Base-by-base conservation (phyloP, 768 basidiomycete species). In the Dacryopinax primogenitus region DNA sequence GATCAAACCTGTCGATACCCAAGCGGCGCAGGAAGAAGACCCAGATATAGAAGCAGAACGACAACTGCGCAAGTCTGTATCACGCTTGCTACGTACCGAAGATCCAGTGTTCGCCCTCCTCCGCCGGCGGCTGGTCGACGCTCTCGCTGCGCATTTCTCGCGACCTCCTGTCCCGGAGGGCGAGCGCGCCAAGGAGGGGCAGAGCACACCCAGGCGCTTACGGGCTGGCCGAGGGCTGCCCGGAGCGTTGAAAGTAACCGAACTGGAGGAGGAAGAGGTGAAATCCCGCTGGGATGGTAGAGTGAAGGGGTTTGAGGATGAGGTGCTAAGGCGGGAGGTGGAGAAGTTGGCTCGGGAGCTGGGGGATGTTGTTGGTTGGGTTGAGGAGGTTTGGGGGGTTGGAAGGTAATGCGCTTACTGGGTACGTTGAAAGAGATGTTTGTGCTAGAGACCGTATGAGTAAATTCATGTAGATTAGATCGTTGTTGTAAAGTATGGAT, bases 291-390 rank as follows among this genome's bases (percentile, higher is more conserved):
- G 45, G 45, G 45, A 47, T 12, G 45, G 45, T 12, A 45, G 28
- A 16, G 76, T 86, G 41, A 85, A 84, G 70, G 87, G 87, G 1
- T 88, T 88, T 69, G 86, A 88, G 65, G 86, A 86, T 68, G 78
- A 78, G 30, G 75, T 84, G 0, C 75, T 90, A 62, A 75, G 69
- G n/a, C 67, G 70, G 13, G 83, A 78, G 0, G 73, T 81, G 9
- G 68, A 70, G 16, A 80, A 82, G 13, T 77, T 77, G 23, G 45
- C 45, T 13, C 7, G 45, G 45, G 45, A 47, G 45, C 23, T 47
- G 45, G 45, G 45, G 45, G 45, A 47, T 12, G 45, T 15, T 12
- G 45, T 47, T 9, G 23, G 45, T 12, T 47, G 45, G 45, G 45
- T 47, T 47, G 45, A 47, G 45, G 45, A 26, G 45, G 45, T 47